Conservation (phyloP, 1,284 basidiomycete genomes). For the Wallemia ichthyophaga region DNA sequence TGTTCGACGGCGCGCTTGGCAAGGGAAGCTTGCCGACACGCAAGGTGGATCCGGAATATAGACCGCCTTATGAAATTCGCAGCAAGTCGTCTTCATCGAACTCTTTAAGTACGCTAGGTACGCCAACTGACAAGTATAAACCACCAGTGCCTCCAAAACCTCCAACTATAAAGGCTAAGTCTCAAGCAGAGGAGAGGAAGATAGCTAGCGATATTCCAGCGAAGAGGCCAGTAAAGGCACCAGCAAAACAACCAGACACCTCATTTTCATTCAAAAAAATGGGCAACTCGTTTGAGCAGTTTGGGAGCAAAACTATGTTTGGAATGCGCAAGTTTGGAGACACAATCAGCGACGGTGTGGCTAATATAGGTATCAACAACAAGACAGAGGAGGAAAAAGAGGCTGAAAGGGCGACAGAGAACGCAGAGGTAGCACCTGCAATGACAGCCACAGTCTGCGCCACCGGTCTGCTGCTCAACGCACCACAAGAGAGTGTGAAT, state of each 20-base stretch:
- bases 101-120: neutral
- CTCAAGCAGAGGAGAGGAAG: conserved; percentile 1
- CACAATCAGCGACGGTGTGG: neutral
- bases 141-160: neutral
- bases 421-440: conserved; percentile 2
- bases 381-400: conserved; percentile 2
- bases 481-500: neutral
- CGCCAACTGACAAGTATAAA: neutral
- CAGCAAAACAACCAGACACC: neutral
- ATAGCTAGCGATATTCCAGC: neutral
- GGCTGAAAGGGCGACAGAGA: conserved; percentile 2
- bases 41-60: conserved; percentile 4
- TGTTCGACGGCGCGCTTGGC: conserved; percentile 1
- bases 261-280: neutral
- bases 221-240: no score
- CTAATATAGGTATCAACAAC: conserved; percentile 3
- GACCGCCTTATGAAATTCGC: conserved; percentile 5
- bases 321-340: neutral
- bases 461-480: neutral
- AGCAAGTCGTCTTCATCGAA: neutral
- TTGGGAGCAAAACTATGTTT: neutral
- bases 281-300: neutral
- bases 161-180: neutral
- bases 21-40: neutral
- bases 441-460: neutral